Conservation (phyloP, 768 basidiomycete genomes). For the Kwoniella shandongensis region DNA sequence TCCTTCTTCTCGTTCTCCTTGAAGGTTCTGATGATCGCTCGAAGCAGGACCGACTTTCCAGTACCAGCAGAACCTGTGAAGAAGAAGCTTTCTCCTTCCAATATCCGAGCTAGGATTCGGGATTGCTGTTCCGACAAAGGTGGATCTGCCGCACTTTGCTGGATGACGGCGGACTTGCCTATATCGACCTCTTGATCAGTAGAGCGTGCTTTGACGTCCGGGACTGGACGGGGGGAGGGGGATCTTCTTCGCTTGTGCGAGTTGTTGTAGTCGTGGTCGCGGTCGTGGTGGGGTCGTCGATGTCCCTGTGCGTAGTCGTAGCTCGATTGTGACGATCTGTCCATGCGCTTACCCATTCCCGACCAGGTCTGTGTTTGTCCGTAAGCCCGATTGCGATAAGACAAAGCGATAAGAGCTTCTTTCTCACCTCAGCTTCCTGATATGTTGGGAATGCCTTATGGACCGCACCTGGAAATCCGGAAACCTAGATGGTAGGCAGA, state of each 20-base stretch:
- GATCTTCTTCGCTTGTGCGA: too few relatives aligned
- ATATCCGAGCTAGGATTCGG: slow-evolving; percentile 30
- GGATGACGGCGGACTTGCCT: background rate
- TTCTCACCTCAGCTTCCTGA: slow-evolving; percentile 34
- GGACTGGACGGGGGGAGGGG: too few relatives aligned
- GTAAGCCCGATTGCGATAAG: background rate
- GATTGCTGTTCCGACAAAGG: slow-evolving; percentile 30
- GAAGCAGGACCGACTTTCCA: slow-evolving; percentile 89
- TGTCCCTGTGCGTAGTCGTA: too few relatives aligned
- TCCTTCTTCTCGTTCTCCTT: slow-evolving; percentile 15
- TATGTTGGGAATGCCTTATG: slow-evolving; percentile 27
- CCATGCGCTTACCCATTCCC: too few relatives aligned
- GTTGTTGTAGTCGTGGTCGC: too few relatives aligned
- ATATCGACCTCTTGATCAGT: too few relatives aligned
- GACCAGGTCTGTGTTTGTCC: background rate
- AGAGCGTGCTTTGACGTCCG: too few relatives aligned
- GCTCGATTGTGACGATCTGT: too few relatives aligned
- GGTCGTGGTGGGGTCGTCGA: too few relatives aligned
- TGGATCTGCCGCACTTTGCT: slow-evolving; percentile 14
- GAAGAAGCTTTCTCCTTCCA: slow-evolving; percentile 69
- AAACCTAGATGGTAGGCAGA: slow-evolving; percentile 6
- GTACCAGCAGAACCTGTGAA: slow-evolving; percentile 98
- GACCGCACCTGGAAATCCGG: slow-evolving; percentile 31
- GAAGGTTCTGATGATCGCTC: slow-evolving; percentile 80
- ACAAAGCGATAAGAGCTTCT: background rate